Conservation (phyloP, 2,329 filamentous ascomycete genomes). For the Nigrospora oryzae region DNA sequence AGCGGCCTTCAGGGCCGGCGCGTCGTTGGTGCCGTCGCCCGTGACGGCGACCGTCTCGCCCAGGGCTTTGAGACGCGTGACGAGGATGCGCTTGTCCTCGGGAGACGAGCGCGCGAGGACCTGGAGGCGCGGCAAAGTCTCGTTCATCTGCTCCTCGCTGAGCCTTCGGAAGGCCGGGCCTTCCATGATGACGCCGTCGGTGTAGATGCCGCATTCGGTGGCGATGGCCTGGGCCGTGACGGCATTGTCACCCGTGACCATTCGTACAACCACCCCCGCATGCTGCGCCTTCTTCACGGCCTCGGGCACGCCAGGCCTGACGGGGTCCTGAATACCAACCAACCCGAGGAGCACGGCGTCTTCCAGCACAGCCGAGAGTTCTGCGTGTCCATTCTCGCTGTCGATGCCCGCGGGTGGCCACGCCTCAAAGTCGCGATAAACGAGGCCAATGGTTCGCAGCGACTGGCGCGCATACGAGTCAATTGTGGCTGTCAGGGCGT, state of each 20-base stretch:
- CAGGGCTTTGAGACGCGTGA: conserved; percentile 50
- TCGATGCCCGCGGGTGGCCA: conserved; percentile 63
- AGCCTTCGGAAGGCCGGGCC: conserved; percentile 59
- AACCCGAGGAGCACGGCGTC: conserved; percentile 67
- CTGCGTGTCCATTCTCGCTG: conserved; percentile 51
- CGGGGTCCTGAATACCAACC: conserved; percentile 68
- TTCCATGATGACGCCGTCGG: conserved; percentile 58
- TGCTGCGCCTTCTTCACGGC: conserved; percentile 59
- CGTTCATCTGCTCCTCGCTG: conserved; percentile 48
- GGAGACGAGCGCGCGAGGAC: conserved; percentile 59
- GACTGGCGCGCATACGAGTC: conserved; percentile 57
- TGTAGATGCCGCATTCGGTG: conserved; percentile 62
- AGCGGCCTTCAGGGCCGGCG: conserved; percentile 55
- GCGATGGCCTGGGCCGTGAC: conserved; percentile 68
- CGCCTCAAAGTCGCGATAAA: conserved; percentile 63
- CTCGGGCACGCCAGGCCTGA: conserved; percentile 57
- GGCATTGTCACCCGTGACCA: conserved; percentile 69
- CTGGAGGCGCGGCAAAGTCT: conserved; percentile 49
- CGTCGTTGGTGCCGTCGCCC: conserved; percentile 61
- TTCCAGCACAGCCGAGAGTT: conserved; percentile 54
- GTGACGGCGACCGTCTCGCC: conserved; percentile 58
- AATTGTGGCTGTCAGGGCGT: conserved; percentile 45
- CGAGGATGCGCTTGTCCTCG: conserved; percentile 57
- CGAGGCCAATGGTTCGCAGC: conserved; percentile 65
- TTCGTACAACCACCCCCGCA: conserved; percentile 64